Conservation (phyloP, 2,329 filamentous ascomycete genomes). For the Sporothrix inflata region DNA sequence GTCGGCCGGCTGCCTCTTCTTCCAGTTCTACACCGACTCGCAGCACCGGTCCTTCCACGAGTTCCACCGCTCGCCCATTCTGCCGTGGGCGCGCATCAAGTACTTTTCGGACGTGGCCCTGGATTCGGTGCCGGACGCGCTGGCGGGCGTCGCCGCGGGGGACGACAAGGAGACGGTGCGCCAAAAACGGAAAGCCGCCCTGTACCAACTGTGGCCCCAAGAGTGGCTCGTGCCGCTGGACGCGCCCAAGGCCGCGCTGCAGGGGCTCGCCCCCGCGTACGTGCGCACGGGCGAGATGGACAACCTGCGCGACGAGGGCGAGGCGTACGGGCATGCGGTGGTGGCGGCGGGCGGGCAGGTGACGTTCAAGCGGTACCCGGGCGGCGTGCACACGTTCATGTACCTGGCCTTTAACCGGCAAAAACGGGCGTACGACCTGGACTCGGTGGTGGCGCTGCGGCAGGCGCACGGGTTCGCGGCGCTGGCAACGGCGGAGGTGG, state of each 20-base stretch:
- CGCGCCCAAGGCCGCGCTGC: slow-evolving; percentile 46
- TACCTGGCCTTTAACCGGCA: slow-evolving; percentile 19
- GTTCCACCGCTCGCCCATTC: slow-evolving; percentile 44
- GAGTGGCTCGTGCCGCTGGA: slow-evolving; percentile 44
- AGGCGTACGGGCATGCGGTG: slow-evolving; percentile 31
- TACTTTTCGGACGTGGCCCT: slow-evolving; percentile 43
- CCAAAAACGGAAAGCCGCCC: not conserved
- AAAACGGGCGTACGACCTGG: slow-evolving; percentile 29
- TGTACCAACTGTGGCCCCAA: not conserved
- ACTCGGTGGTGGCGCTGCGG: slow-evolving; percentile 30
- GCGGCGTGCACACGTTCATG: slow-evolving; percentile 31
- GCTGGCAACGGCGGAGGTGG: not conserved
- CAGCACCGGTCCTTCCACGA: slow-evolving; percentile 36
- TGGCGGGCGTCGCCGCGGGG: slow-evolving; percentile 38
- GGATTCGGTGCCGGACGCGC: slow-evolving; percentile 51
- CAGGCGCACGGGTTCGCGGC: slow-evolving; percentile 30
- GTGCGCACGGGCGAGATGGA: slow-evolving; percentile 32
- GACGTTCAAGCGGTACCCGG: slow-evolving; percentile 31
- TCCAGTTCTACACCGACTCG: slow-evolving; percentile 42
- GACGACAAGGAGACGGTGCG: not conserved
- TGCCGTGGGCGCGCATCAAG: slow-evolving; percentile 49
- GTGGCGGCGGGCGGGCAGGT: slow-evolving; percentile 25
- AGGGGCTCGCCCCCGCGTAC: slow-evolving; percentile 44
- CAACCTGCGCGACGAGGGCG: slow-evolving; percentile 33
- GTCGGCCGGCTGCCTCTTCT: slow-evolving; percentile 37